A percentile compares a stretch with the other conserved stretches of the same genome.
These are phyloP conservation scores for Rhizophora mangle DNA, from an alignment of 345 rosid genomes.

Conservation along the genomic window DNA sequence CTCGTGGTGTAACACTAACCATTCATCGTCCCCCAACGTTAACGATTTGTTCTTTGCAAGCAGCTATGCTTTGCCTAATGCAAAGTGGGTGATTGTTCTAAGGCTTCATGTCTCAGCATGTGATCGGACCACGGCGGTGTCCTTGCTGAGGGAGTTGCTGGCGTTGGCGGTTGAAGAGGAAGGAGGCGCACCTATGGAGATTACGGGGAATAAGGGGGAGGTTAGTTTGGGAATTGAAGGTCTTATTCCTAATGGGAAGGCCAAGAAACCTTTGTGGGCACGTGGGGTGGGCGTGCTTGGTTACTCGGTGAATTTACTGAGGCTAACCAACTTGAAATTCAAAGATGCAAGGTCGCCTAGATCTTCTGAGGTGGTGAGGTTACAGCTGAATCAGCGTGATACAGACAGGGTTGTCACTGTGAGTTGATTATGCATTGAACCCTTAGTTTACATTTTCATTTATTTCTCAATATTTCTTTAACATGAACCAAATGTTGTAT, in stretches of 20 bases:
- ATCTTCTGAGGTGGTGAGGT: constrained; percentile 39
- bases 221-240: constrained; percentile 37
- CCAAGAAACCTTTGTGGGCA: constrained; percentile 37
- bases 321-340: constrained; percentile 38
- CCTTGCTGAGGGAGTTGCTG: constrained; percentile 33
- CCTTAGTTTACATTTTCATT: too few species aligned
- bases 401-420: constrained; percentile 28
- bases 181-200: background rate
- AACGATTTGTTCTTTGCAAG: constrained; percentile 26
- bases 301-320: constrained; percentile 40
- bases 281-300: constrained; percentile 42
- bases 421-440: background rate
- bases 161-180: constrained; percentile 10
- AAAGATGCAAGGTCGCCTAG: constrained; percentile 34
- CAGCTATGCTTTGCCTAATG: constrained; percentile 18
- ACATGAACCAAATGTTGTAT: too few species aligned
- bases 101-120: constrained; percentile 35
- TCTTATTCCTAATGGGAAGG: constrained; percentile 30
- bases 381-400: constrained; percentile 24
- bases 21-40: background rate
- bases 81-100: constrained; percentile 25
- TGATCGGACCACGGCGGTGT: constrained; percentile 35
- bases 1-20: constrained; percentile 17
- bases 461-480: too few species aligned
- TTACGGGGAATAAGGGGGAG: constrained; percentile 15